Percentiles rank a stretch among this genome's conserved stretches.
phyloP scores from a whole-genome alignment of 371 early-diverging fungal species.

The Thermomucor indicae-seudaticae region DNA sequence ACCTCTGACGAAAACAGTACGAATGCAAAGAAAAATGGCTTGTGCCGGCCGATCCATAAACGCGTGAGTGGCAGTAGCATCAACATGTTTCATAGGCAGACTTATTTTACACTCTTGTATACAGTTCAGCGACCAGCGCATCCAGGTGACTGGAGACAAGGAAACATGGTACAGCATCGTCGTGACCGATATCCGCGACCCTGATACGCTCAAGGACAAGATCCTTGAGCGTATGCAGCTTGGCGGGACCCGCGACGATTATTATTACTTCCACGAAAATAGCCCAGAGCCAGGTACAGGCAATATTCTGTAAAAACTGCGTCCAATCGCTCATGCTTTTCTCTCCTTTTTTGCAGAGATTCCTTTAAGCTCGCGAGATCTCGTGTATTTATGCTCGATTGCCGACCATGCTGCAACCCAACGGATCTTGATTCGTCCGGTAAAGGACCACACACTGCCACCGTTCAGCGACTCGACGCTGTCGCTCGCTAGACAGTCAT shows the following conservation, averaged over 20 bases:
- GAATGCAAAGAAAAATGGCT: background rate
- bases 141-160: constrained; percentile 53
- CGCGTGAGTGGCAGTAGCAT: too few species aligned
- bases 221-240: constrained; percentile 46
- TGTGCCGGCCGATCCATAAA: background rate
- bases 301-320: too few species aligned
- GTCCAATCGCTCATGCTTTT: background rate
- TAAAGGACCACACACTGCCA: background rate
- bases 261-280: constrained; percentile 50
- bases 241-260: constrained; percentile 35
- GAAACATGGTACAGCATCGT: constrained; percentile 56
- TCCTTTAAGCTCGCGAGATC: constrained; percentile 30
- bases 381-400: constrained; percentile 33
- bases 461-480: background rate
- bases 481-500: too few species aligned
- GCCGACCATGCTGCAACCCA: constrained; percentile 40
- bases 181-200: constrained; percentile 47
- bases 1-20: background rate
- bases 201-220: constrained; percentile 40
- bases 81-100: too few species aligned
- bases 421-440: constrained; percentile 30
- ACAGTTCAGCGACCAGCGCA: constrained; percentile 28
- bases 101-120: too few species aligned
- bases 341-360: constrained; percentile 11
- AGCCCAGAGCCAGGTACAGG: constrained; percentile 44